Conservation (phyloP, 768 basidiomycete genomes). For the Suillus alpinus region DNA sequence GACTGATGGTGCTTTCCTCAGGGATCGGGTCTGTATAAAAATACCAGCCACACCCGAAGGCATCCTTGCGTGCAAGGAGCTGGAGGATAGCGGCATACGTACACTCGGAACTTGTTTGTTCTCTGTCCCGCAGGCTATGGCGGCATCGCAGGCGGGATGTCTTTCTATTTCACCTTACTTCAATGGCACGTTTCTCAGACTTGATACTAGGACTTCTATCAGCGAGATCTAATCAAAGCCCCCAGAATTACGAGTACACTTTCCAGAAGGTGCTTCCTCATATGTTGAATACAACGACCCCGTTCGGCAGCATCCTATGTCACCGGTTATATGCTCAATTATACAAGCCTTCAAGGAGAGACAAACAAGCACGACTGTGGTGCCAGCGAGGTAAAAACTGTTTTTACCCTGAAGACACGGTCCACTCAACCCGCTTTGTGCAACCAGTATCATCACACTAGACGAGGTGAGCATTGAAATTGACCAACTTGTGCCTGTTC, state of each 20-base stretch:
- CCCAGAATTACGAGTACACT: constrained; percentile 47
- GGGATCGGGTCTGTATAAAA: constrained; percentile 55
- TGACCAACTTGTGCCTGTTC: neutral
- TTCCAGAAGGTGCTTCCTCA: constrained; percentile 33
- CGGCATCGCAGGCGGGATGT: constrained; percentile 52
- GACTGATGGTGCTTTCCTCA: constrained; percentile 11
- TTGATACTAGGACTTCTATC: constrained; percentile 4
- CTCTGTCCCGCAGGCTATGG: constrained; percentile 52
- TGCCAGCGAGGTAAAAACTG: constrained; percentile 45
- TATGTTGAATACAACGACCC: constrained; percentile 37
- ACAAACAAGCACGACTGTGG: constrained; percentile 40
- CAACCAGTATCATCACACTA: constrained; percentile 37
- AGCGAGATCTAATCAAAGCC: neutral
- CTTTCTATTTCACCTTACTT: constrained; percentile 55
- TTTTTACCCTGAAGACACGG: neutral
- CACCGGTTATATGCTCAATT: constrained; percentile 37
- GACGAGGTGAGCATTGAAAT: constrained; percentile 30
- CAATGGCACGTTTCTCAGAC: constrained; percentile 37
- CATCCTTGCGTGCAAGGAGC: constrained; percentile 45
- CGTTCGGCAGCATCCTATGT: constrained; percentile 41
- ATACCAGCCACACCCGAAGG: constrained; percentile 55
- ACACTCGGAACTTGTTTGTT: constrained; percentile 57
- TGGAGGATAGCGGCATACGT: constrained; percentile 42
- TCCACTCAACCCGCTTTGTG: neutral
- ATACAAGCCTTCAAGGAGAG: constrained; percentile 35